Conservation (phyloP, 352 stramenopile species). For the Halophytophthora polymorphica region DNA sequence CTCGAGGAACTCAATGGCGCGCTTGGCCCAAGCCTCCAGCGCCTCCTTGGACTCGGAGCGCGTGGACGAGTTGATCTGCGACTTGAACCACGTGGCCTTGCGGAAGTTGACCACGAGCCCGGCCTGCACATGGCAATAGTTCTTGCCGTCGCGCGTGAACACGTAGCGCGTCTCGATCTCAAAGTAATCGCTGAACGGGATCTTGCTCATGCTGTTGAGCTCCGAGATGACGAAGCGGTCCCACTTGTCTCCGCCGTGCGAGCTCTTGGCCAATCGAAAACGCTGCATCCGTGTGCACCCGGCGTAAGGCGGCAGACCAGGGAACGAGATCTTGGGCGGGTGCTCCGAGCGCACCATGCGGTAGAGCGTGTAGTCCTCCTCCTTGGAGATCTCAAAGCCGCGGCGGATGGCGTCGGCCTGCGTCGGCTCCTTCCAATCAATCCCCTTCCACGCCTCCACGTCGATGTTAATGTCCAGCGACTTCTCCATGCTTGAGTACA, state of each 20-base stretch:
- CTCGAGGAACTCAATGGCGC: constrained; percentile 46
- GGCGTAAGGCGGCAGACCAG: constrained; percentile 50
- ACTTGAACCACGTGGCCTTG: constrained; percentile 84
- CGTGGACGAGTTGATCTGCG: constrained; percentile 77
- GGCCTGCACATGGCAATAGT: constrained; percentile 72
- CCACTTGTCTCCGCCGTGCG: constrained; percentile 38
- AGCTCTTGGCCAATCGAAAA: constrained; percentile 43
- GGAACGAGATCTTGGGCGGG: constrained; percentile 60
- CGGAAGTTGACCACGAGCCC: constrained; percentile 74
- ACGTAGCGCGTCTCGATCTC: constrained; percentile 81
- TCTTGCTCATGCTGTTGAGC: constrained; percentile 63
- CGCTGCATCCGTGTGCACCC: constrained; percentile 45
- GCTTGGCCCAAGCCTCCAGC: constrained; percentile 53
- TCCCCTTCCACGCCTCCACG: constrained; percentile 51
- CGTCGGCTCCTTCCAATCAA: constrained; percentile 22
- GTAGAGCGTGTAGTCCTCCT: constrained; percentile 45
- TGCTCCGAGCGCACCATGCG: constrained; percentile 50
- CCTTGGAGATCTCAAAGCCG: constrained; percentile 50
- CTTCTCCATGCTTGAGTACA: constrained; percentile 43
- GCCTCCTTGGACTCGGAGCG: constrained; percentile 70
- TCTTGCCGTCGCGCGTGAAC: constrained; percentile 66
- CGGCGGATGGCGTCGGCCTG: constrained; percentile 19
- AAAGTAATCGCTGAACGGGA: constrained; percentile 83
- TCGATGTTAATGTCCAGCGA: constrained; percentile 70
- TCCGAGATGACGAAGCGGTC: constrained; percentile 67